Percentiles rank a stretch among this genome's conserved stretches.
Conservation (phyloP, 257 asterid genomes). For the Gynochthodes officinalis region DNA sequence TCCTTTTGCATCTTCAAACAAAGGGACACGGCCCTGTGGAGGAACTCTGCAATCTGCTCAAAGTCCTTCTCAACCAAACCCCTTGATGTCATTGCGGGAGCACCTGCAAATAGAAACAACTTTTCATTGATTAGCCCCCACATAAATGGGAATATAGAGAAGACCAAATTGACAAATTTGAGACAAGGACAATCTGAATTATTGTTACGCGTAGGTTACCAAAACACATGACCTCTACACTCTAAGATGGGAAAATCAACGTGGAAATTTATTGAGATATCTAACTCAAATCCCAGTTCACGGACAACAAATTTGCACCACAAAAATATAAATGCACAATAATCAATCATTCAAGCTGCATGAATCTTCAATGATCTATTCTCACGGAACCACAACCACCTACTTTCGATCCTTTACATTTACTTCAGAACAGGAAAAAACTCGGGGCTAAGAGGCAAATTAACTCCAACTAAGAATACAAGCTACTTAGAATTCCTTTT, state of each 20-base stretch:
- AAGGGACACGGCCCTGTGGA: conserved; percentile 74
- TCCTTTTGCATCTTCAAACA: conserved; percentile 89
- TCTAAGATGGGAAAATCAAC: no score
- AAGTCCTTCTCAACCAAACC: conserved; percentile 95
- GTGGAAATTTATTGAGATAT: background rate
- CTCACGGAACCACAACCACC: background rate
- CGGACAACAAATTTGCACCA: background rate
- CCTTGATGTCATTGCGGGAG: conserved; percentile 98
- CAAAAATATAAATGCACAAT: background rate
- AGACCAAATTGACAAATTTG: background rate
- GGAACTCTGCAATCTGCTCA: conserved; percentile 92
- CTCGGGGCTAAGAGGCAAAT: background rate
- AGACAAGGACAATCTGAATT: background rate
- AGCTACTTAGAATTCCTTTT: background rate
- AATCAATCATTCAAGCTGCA: background rate
- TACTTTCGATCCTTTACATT: no score
- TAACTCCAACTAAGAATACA: background rate
- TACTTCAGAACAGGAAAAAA: background rate
- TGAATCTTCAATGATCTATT: background rate
- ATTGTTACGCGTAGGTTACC: background rate
- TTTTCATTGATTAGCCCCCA: background rate
- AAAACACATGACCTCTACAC: background rate
- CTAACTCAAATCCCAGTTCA: background rate
- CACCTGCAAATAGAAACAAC: conserved; percentile 40
- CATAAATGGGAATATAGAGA: background rate